phyloP scores from a whole-genome alignment of 257 asterid species.

The Jaltomata sinuosa region DNA sequence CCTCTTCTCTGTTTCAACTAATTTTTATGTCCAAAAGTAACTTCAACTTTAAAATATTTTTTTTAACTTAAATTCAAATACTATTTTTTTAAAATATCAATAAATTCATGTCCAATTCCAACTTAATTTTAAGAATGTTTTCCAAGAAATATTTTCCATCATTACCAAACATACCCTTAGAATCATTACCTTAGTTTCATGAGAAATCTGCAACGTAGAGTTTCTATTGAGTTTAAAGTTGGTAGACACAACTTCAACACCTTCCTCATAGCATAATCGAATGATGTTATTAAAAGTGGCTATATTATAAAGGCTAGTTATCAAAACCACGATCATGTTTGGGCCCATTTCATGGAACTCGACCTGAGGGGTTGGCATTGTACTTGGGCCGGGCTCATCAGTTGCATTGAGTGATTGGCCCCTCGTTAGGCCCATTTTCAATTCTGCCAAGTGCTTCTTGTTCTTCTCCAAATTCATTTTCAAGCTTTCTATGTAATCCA shows the following conservation, averaged over 20 bases:
- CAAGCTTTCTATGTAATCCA: conserved; percentile 18
- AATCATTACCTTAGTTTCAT: conserved; percentile 21
- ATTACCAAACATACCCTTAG: not conserved
- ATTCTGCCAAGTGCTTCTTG: conserved; percentile 17
- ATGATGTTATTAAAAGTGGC: conserved; percentile 23
- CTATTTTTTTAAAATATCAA: not conserved
- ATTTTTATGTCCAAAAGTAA: not conserved
- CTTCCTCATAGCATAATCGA: conserved; percentile 12
- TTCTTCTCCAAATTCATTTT: conserved; percentile 17
- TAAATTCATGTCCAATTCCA: too few species aligned
- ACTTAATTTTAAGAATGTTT: too few species aligned
- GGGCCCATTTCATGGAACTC: conserved; percentile 43
- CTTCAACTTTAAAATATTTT: not conserved
- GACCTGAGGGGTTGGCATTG: conserved; percentile 1
- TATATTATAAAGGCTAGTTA: conserved; percentile 16
- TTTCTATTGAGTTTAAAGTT: conserved; percentile 28
- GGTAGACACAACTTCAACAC: conserved; percentile 30
- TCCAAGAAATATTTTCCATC: too few species aligned
- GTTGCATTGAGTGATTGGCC: not conserved
- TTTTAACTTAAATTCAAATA: too few species aligned
- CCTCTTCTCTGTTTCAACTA: too few species aligned
- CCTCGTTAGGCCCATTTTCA: not conserved
- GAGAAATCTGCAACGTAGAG: conserved; percentile 28
- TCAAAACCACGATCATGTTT: conserved; percentile 14
- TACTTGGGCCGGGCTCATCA: not conserved